A percentile compares a stretch with the other conserved stretches of the same genome.
Evolutionary conservation across 257 asterid genomes (phyloP).

Genomic region (Misopates orontium): DNA sequence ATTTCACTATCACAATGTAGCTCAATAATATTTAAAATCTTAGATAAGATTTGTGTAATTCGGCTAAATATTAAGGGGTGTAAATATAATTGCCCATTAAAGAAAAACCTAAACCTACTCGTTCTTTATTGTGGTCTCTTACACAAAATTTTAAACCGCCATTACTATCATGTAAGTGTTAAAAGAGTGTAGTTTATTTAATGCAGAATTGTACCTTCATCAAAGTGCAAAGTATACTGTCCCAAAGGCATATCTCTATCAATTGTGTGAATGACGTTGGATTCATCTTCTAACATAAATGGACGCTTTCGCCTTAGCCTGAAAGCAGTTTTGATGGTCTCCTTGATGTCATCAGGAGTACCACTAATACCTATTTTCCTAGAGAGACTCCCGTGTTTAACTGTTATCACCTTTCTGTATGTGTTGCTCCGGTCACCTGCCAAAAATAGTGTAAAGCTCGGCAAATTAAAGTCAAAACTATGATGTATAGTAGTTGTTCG

Average conservation of each 20-base stretch:
- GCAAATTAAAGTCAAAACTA: not conserved
- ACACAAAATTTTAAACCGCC: constrained; percentile 5
- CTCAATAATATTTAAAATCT: too few relatives aligned
- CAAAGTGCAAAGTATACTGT: constrained; percentile 80
- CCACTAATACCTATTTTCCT: constrained; percentile 86
- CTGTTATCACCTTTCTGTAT: constrained; percentile 73
- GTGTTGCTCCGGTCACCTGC: constrained; percentile 70
- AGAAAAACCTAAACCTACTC: too few relatives aligned
- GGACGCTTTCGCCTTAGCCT: constrained; percentile 81
- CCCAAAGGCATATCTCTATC: constrained; percentile 93
- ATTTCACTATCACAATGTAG: too few relatives aligned
- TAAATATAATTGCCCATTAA: not conserved
- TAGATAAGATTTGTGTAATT: too few relatives aligned
- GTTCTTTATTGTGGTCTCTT: not conserved
- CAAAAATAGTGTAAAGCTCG: constrained; percentile 8
- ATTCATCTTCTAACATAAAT: constrained; percentile 95
- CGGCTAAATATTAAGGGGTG: too few relatives aligned
- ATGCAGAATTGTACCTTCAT: constrained; percentile 61
- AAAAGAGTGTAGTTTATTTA: constrained; percentile 7
- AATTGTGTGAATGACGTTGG: constrained; percentile 65
- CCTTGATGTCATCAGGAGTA: constrained; percentile 73
- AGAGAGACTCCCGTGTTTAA: constrained; percentile 67
- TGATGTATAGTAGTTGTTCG: too few relatives aligned
- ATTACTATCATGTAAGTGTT: not conserved
- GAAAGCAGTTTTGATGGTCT: constrained; percentile 79